Conservation (phyloP, 2,329 filamentous ascomycete species). For the Metarhizium album region DNA sequence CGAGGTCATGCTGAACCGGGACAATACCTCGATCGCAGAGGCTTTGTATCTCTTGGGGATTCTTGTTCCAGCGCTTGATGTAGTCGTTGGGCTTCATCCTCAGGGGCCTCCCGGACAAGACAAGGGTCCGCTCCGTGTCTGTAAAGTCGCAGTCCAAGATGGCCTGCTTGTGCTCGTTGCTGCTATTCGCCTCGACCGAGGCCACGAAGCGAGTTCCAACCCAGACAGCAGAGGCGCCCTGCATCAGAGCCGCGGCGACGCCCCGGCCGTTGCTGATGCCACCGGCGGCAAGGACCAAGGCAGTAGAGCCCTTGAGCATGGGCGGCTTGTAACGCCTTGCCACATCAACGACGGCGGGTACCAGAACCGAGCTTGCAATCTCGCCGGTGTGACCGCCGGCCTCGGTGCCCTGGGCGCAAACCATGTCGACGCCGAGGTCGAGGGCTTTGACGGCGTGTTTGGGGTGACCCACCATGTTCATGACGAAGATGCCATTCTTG, state of each 20-base stretch:
- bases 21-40: constrained; percentile 69
- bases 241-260: constrained; percentile 72
- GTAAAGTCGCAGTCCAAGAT: constrained; percentile 69
- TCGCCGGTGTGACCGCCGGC: constrained; percentile 90
- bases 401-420: constrained; percentile 88
- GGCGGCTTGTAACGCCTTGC: constrained; percentile 61
- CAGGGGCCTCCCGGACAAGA: constrained; percentile 71
- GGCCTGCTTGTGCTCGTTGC: constrained; percentile 69
- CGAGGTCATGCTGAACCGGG: constrained; percentile 73
- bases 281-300: constrained; percentile 83
- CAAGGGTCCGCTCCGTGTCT: constrained; percentile 73
- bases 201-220: constrained; percentile 91
- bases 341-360: constrained; percentile 80
- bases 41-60: constrained; percentile 62
- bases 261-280: constrained; percentile 76
- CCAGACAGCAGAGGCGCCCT: constrained; percentile 84
- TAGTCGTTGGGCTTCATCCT: constrained; percentile 77
- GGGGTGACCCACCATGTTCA: constrained; percentile 96
- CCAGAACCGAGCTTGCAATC: constrained; percentile 70
- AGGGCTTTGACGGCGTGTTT: constrained; percentile 86
- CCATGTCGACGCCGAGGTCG: constrained; percentile 75
- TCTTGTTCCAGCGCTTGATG: constrained; percentile 66
- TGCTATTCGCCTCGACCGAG: constrained; percentile 70
- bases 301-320: constrained; percentile 57
- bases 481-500: constrained; percentile 67